Conservation (phyloP, 164 flowering plant genomes). For the Paratinospora sagittata region DNA sequence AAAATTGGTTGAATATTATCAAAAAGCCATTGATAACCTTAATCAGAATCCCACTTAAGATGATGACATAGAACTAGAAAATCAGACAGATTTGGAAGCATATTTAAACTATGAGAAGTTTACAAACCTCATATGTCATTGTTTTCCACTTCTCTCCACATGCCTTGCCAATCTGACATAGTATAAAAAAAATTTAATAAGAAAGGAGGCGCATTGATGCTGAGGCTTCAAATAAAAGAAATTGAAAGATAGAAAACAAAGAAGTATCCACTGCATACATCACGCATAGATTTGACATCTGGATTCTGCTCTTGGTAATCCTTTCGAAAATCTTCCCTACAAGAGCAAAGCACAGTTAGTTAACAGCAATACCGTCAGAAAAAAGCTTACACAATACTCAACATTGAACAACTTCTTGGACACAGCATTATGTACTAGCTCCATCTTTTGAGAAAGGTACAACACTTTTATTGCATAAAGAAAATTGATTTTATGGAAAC, state of each 20-base stretch:
- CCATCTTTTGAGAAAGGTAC: neutral
- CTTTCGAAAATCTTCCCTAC: conserved; percentile 92
- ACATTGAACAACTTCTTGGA: neutral
- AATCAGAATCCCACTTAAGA: too few species aligned
- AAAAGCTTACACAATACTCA: neutral
- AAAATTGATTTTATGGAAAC: neutral
- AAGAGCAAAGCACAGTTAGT: conserved; percentile 13
- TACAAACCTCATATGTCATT: conserved; percentile 82
- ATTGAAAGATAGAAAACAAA: neutral
- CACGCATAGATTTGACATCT: conserved; percentile 85
- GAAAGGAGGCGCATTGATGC: neutral
- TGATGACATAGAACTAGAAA: too few species aligned
- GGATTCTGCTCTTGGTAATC: conserved; percentile 85
- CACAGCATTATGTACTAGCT: neutral
- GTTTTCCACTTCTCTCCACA: conserved; percentile 96
- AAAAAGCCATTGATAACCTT: too few species aligned
- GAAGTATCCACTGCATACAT: conserved; percentile 44
- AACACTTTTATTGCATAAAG: neutral
- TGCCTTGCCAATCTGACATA: conserved; percentile 78
- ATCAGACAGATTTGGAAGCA: too few species aligned
- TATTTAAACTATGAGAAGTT: neutral
- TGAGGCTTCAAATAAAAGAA: neutral
- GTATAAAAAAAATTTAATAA: neutral
- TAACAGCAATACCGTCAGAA: neutral
- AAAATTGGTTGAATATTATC: too few species aligned